Conservation (phyloP, 2,329 filamentous ascomycete species). For the Colletotrichum siamense region DNA sequence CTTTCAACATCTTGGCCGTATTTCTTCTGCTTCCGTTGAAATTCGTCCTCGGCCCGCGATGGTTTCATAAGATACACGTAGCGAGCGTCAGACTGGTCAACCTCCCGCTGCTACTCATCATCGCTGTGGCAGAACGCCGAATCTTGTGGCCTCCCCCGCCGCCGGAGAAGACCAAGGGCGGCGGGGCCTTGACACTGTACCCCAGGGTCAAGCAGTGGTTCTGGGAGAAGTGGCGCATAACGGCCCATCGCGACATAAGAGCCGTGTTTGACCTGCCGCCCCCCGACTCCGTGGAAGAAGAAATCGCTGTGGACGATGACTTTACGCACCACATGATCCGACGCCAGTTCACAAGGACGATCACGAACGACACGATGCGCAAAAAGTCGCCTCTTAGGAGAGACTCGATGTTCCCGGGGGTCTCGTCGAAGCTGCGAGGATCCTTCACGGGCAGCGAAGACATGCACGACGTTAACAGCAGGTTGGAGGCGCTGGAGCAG, state of each 20-base stretch:
- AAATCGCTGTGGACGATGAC: conserved; percentile 65
- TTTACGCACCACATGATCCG: conserved; percentile 63
- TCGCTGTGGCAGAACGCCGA: conserved; percentile 73
- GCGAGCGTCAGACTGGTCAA: conserved; percentile 77
- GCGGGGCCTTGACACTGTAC: conserved; percentile 26
- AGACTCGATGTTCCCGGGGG: conserved; percentile 63
- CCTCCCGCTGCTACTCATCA: conserved; percentile 73
- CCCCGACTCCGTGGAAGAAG: conserved; percentile 63
- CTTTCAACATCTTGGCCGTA: conserved; percentile 82
- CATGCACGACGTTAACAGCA: conserved; percentile 45
- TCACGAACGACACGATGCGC: conserved; percentile 39
- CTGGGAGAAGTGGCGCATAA: conserved; percentile 73
- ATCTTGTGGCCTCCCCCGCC: conserved; percentile 61
- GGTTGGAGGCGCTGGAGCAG: conserved; percentile 57
- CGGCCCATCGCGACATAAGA: conserved; percentile 73
- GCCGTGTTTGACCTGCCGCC: conserved; percentile 76
- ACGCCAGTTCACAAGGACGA: conserved; percentile 57
- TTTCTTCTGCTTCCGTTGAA: conserved; percentile 78
- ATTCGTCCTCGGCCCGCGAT: conserved; percentile 77
- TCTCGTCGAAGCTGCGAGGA: conserved; percentile 54
- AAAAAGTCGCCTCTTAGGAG: conserved; percentile 47
- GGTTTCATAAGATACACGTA: conserved; percentile 92
- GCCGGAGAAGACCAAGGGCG: conserved; percentile 23
- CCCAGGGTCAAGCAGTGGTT: conserved; percentile 50
- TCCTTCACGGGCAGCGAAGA: conserved; percentile 54